Evolutionary conservation across 2,329 filamentous ascomycete species (phyloP).

Genomic region (Calycina marina): DNA sequence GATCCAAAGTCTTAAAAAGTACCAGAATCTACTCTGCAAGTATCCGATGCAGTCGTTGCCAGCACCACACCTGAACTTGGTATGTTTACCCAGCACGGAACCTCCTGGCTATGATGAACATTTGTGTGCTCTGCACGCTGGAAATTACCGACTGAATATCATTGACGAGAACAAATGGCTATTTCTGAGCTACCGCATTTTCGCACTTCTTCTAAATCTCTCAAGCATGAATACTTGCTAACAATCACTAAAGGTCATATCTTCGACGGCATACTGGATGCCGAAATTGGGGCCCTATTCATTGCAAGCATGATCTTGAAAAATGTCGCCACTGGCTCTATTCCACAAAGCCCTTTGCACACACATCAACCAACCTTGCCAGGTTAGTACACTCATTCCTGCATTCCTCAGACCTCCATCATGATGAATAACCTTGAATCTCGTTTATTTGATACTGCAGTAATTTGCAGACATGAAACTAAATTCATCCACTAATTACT

Average conservation of each 20-base stretch:
- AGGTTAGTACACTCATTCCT: not conserved
- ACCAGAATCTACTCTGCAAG: not conserved
- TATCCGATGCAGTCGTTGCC: not conserved
- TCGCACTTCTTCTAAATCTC: too few species aligned
- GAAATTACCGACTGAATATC: constrained; percentile 89
- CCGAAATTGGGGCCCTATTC: not conserved
- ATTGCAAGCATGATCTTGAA: not conserved
- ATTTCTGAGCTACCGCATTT: constrained; percentile 55
- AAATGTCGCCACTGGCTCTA: too few species aligned
- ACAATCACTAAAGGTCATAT: too few species aligned
- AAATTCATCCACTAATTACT: not conserved
- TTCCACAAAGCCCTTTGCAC: too few species aligned
- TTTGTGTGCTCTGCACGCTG: constrained; percentile 41
- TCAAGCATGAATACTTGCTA: too few species aligned
- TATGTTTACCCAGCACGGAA: too few species aligned
- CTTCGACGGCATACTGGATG: too few species aligned
- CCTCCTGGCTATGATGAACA: constrained; percentile 21
- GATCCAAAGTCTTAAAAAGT: not conserved
- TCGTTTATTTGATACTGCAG: not conserved
- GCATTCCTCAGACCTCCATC: not conserved
- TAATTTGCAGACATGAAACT: not conserved
- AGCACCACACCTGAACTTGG: too few species aligned
- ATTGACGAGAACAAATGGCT: constrained; percentile 78
- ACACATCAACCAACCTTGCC: too few species aligned
- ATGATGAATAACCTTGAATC: not conserved